phyloP scores from a whole-genome alignment of 352 stramenopile species.

The Globisporangium cederbergense region DNA sequence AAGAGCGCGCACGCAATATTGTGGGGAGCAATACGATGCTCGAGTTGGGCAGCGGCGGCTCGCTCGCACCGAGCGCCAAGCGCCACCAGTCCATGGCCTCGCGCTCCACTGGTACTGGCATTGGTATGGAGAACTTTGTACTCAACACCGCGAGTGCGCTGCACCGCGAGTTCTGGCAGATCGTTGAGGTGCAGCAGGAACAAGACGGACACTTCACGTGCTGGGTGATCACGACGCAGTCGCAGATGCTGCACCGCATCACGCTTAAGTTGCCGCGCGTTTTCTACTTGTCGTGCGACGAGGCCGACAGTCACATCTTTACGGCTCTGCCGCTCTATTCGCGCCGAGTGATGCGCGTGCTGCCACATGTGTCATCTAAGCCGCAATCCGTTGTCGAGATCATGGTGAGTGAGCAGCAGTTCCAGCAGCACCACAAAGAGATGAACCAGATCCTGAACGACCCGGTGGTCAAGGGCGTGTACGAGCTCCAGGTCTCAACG shows the following conservation, averaged over 20 bases:
- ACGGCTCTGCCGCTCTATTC: conserved; percentile 48
- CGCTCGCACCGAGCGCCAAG: conserved; percentile 26
- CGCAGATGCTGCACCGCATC: conserved; percentile 69
- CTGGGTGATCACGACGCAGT: conserved; percentile 93
- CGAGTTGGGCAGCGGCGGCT: conserved; percentile 4
- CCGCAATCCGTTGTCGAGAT: conserved; percentile 64
- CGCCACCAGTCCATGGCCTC: conserved; percentile 29
- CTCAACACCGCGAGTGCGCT: conserved; percentile 53
- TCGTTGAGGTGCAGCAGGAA: conserved; percentile 81
- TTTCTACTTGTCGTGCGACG: conserved; percentile 62
- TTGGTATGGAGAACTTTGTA: conserved; percentile 83
- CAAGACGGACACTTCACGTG: conserved; percentile 87
- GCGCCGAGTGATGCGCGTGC: conserved; percentile 50
- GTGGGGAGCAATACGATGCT: conserved; percentile 11
- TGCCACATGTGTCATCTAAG: conserved; percentile 53
- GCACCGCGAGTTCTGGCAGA: conserved; percentile 70
- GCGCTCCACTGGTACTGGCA: conserved; percentile 29
- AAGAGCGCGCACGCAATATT: conserved; percentile 43
- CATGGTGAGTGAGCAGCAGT: conserved; percentile 65
- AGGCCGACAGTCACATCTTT: conserved; percentile 80
- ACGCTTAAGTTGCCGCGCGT: conserved; percentile 65
- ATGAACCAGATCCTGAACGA: conserved; percentile 81
- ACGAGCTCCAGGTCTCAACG: conserved; percentile 92
- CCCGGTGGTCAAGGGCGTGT: conserved; percentile 84
- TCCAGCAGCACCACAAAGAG: conserved; percentile 70